Percentiles rank a stretch among this genome's conserved stretches.
phyloP scores from a whole-genome alignment of 2,329 filamentous ascomycete genomes.

The Trichoderma semiorbis region DNA sequence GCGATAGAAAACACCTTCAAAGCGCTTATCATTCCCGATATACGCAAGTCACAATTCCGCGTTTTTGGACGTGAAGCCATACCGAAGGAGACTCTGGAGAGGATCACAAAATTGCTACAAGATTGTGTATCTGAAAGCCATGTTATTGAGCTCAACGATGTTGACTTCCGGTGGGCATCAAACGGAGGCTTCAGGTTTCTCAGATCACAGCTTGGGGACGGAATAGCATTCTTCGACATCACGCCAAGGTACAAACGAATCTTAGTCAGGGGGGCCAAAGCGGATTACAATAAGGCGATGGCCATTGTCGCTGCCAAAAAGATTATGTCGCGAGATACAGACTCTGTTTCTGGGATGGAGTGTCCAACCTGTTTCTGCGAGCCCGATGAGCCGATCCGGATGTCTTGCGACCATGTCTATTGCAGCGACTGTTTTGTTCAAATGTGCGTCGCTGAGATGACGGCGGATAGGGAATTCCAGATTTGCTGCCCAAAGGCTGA shows the following conservation, averaged over 20 bases:
- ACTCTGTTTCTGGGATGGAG: neutral
- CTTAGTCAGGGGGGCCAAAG: conserved; percentile 24
- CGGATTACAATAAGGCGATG: conserved; percentile 2
- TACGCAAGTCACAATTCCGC: conserved; percentile 2
- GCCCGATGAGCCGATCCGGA: conserved; percentile 35
- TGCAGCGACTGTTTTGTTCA: conserved; percentile 41
- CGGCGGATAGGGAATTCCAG: neutral
- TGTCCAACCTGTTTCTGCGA: conserved; percentile 38
- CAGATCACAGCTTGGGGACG: conserved; percentile 25
- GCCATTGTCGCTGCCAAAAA: conserved; percentile 1
- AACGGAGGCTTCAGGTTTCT: conserved; percentile 32
- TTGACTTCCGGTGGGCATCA: conserved; percentile 30
- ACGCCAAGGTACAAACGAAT: conserved; percentile 26
- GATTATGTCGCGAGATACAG: neutral
- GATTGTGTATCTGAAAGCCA: conserved; percentile 3
- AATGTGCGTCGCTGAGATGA: neutral
- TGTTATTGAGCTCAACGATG: conserved; percentile 27
- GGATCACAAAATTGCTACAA: neutral
- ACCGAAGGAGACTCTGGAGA: neutral
- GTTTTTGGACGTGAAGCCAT: neutral
- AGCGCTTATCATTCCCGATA: conserved; percentile 6
- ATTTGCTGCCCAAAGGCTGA: neutral
- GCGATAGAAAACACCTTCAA: neutral
- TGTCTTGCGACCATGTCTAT: conserved; percentile 40
- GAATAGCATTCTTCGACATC: conserved; percentile 27